A percentile compares a stretch with the other conserved stretches of the same genome.
These are phyloP conservation scores for Penicillium crystallinum DNA, from an alignment of 495 filamentous ascomycete species.

Conservation along the genomic window DNA sequence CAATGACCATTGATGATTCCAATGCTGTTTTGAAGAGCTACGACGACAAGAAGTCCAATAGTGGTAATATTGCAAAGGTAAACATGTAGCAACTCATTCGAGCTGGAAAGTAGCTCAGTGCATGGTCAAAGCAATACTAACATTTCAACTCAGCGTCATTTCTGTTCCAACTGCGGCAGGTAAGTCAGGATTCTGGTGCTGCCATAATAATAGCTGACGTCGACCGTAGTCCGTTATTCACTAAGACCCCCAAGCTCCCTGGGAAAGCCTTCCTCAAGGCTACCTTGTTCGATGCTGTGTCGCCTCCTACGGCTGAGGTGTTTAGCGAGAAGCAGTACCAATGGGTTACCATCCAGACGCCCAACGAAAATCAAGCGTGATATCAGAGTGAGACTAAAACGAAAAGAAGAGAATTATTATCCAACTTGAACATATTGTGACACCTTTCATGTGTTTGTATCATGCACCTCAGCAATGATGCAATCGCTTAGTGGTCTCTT, in stretches of 20 bases:
- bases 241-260: slow-evolving; percentile 12
- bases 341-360: slow-evolving; percentile 1
- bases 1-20: slow-evolving; percentile 20
- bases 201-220: not conserved
- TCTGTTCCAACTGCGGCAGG: slow-evolving; percentile 31
- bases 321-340: slow-evolving; percentile 13
- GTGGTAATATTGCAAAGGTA: slow-evolving; percentile 16
- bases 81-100: not conserved
- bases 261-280: slow-evolving; percentile 26
- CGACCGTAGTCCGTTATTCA: slow-evolving; percentile 10
- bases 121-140: slow-evolving; percentile 7
- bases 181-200: not conserved
- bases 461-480: too few relatives aligned
- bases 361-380: not conserved
- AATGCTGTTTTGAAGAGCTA: slow-evolving; percentile 8
- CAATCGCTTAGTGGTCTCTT: too few relatives aligned
- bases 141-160: slow-evolving; percentile 13
- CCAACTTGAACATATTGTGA: not conserved
- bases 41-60: slow-evolving; percentile 14
- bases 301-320: slow-evolving; percentile 10
- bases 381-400: not conserved
- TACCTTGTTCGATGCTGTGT: slow-evolving; percentile 19
- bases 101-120: too few relatives aligned
- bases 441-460: too few relatives aligned
- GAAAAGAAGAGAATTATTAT: not conserved